These are phyloP conservation scores for Ettlia oleoabundans DNA, from an alignment of 139 green algal species.

Conservation along the genomic window DNA sequence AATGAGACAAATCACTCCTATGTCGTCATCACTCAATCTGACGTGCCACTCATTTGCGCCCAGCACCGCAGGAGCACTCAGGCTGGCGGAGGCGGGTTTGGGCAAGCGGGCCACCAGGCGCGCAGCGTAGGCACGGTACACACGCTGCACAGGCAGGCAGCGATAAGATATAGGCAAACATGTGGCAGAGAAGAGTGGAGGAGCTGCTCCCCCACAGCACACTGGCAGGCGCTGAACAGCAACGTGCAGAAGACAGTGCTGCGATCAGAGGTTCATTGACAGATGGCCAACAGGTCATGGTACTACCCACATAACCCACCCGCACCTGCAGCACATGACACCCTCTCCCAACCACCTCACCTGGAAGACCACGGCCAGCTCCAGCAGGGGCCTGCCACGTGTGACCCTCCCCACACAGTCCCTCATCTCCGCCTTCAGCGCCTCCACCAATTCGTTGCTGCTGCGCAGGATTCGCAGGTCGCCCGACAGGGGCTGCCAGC, in stretches of 20 bases:
- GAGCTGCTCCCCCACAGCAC: neutral
- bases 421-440: conserved; percentile 71
- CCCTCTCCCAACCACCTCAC: conserved; percentile 24
- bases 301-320: too few relatives aligned
- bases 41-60: conserved; percentile 75
- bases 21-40: conserved; percentile 51
- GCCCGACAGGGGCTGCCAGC: conserved; percentile 74
- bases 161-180: neutral
- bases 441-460: conserved; percentile 81
- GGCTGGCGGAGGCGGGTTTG: conserved; percentile 66
- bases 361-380: conserved; percentile 63
- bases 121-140: conserved; percentile 79
- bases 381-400: conserved; percentile 76
- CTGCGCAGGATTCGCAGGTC: conserved; percentile 50
- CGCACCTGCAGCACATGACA: too few relatives aligned
- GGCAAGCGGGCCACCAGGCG: conserved; percentile 81
- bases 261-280: too few relatives aligned
- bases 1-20: conserved; percentile 80
- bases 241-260: too few relatives aligned
- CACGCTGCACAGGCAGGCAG: conserved; percentile 55
- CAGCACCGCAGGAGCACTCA: conserved; percentile 41
- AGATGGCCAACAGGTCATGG: too few relatives aligned
- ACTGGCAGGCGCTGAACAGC: neutral
- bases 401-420: conserved; percentile 38
- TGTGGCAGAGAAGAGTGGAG: too few relatives aligned